A percentile compares a stretch with the other conserved stretches of the same genome.
Evolutionary conservation across 1,284 basidiomycete genomes (phyloP).

Genomic region (Tausonia pullulans): DNA sequence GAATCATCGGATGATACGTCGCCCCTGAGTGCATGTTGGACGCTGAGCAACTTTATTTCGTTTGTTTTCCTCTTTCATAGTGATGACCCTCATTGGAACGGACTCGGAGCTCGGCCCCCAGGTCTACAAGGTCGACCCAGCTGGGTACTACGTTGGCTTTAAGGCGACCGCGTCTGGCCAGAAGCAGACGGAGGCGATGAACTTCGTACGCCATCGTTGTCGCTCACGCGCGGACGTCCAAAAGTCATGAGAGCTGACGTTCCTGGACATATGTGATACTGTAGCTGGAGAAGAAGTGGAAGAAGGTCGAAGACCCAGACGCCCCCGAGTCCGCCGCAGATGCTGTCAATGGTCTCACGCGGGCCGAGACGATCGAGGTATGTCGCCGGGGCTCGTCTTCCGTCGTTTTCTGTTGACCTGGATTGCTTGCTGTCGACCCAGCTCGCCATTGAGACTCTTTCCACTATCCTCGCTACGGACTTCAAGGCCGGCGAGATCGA

Average conservation of each 20-base stretch:
- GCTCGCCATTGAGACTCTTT: slow-evolving; percentile 91
- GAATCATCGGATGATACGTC: background rate
- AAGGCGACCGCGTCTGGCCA: slow-evolving; percentile 92
- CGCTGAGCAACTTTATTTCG: background rate
- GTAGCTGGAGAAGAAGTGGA: slow-evolving; percentile 96
- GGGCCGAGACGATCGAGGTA: slow-evolving; percentile 72
- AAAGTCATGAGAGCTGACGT: slow-evolving; percentile 1
- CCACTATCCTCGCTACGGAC: slow-evolving; percentile 85
- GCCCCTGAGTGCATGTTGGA: slow-evolving; percentile 1
- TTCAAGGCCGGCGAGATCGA: slow-evolving; percentile 59
- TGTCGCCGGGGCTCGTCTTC: slow-evolving; percentile 23
- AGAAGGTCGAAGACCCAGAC: slow-evolving; percentile 66
- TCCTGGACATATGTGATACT: background rate
- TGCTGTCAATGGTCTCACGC: slow-evolving; percentile 53
- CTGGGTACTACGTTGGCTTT: slow-evolving; percentile 97
- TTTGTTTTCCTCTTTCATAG: slow-evolving; percentile 35
- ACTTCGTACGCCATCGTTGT: slow-evolving; percentile 43
- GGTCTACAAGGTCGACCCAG: slow-evolving; percentile 95
- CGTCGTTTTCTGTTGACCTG: slow-evolving; percentile 20
- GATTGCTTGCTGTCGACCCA: slow-evolving; percentile 30
- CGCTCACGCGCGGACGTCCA: background rate
- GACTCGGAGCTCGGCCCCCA: slow-evolving; percentile 87
- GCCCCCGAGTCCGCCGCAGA: slow-evolving; percentile 54
- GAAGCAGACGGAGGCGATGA: slow-evolving; percentile 98
- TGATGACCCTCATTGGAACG: slow-evolving; percentile 91